Evolutionary conservation across 495 filamentous ascomycete genomes (phyloP), one percentile per base, ranked within the genome.

Genomic region (Penicilliopsis zonata): DNA sequence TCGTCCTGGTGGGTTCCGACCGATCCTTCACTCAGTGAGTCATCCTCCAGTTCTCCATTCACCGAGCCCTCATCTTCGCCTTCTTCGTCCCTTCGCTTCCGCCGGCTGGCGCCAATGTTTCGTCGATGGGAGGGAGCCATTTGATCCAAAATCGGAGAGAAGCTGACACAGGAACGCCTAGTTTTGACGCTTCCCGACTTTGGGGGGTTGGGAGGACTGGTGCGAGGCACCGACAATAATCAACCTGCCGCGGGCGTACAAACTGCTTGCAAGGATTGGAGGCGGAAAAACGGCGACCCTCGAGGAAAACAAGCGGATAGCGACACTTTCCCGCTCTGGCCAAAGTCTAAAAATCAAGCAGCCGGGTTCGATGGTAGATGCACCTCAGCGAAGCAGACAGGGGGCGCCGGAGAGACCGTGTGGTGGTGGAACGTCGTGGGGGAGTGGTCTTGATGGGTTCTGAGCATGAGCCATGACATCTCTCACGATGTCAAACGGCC

Each of bases 1-100:
- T 84, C 80, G 28, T 81, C 78, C 18, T 78, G 77, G 36, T 86
- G 82, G 49, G 72, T 86, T 30, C 69, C 67, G 39, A 75, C 65
- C 17, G 84, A 86, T 20, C 73, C 79, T 46, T 90, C 85, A 49
- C 80, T 88, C 55, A 86, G 49, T 17, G 82, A 87, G 55, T 88
- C 83, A 46, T 93, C 82, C 22, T 82, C 81, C 14, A 80, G 43
- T 19, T 80, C 79, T 30, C 74, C 72, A 35, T 61, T 67, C 33
- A 79, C 63, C 28, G 67, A 72, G 34, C 72, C 73, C 38, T 77
- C 79, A 35, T 85, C 82, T 43, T 69, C 67, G 37, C 75, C 80
- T 42, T 90, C 84, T 42, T 93, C 84, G 46, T 86, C 83, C 37
- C 79, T 66, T 41, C 61, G 61, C 47, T 76, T 69, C 47, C 84